A percentile compares a stretch with the other conserved stretches of the same genome.
Conservation (phyloP, 371 early-diverging fungal species). For the Nematocida displodere region DNA sequence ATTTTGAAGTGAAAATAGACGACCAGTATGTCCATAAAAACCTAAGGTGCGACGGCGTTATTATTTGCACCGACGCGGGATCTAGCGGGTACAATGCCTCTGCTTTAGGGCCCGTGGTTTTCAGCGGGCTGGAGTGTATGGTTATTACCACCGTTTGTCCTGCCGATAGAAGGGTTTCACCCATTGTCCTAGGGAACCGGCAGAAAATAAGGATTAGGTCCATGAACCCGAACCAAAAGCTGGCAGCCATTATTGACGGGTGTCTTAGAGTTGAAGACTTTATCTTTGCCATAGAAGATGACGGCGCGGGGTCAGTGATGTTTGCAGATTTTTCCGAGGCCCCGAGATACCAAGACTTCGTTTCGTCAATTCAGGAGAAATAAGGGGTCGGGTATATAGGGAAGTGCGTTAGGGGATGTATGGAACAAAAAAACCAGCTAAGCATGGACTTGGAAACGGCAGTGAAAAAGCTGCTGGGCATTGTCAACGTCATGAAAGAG, state of each 20-base stretch:
- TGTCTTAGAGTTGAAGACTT: not conserved
- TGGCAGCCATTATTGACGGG: constrained; percentile 22
- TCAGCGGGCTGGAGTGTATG: not conserved
- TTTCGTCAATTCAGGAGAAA: constrained; percentile 7
- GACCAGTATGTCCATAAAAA: not conserved
- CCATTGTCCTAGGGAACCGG: not conserved
- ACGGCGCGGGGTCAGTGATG: not conserved
- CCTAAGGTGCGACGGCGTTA: constrained; percentile 56
- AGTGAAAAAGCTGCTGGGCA: constrained; percentile 4
- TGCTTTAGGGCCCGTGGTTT: constrained; percentile 54
- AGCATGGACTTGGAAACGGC: not conserved
- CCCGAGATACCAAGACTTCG: not conserved
- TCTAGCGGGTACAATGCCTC: constrained; percentile 60
- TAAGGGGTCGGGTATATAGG: not conserved
- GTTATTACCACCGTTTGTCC: constrained; percentile 26
- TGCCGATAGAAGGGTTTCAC: constrained; percentile 23
- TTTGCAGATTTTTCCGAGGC: not conserved
- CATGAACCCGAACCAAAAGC: not conserved
- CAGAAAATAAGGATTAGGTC: not conserved
- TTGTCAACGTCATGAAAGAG: not conserved
- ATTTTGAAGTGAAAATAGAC: constrained; percentile 36
- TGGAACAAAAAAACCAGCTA: constrained; percentile 7
- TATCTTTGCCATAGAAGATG: not conserved
- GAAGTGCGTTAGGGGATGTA: not conserved
- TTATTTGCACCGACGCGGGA: constrained; percentile 53